Conservation (phyloP, 768 basidiomycete genomes). For the Leucosporidium scottii region DNA sequence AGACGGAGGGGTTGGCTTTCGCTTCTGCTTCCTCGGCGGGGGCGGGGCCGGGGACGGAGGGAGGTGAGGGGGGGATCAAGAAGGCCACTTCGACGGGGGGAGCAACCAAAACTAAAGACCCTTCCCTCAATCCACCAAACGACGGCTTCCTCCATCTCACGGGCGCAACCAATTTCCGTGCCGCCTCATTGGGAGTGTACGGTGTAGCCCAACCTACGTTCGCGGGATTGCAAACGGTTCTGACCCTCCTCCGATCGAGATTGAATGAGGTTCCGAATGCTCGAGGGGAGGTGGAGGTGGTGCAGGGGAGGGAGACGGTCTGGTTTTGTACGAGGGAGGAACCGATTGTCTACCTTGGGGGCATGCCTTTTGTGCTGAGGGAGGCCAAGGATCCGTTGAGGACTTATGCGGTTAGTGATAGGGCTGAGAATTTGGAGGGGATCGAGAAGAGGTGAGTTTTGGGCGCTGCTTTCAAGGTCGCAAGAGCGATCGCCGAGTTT, state of each 20-base stretch:
- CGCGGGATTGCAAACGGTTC: conserved; percentile 79
- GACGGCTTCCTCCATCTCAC: conserved; percentile 59
- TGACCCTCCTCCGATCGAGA: conserved; percentile 58
- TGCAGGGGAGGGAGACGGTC: conserved; percentile 47
- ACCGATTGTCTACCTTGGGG: conserved; percentile 75
- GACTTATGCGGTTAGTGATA: conserved; percentile 72
- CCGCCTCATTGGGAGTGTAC: conserved; percentile 81
- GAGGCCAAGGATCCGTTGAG: conserved; percentile 74
- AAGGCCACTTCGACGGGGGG: too few species aligned
- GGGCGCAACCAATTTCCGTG: conserved; percentile 92
- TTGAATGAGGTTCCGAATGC: conserved; percentile 38
- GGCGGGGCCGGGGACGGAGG: too few species aligned
- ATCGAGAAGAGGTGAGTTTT: conserved; percentile 53
- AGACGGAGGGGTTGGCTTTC: conserved; percentile 10
- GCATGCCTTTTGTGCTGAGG: conserved; percentile 76
- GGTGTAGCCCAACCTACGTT: conserved; percentile 93
- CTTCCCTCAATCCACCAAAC: background rate
- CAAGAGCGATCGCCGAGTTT: too few species aligned
- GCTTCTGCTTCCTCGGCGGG: background rate
- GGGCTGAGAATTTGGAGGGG: conserved; percentile 90
- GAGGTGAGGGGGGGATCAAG: background rate
- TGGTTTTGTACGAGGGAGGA: conserved; percentile 98
- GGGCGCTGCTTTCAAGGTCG: too few species aligned
- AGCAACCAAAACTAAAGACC: background rate
- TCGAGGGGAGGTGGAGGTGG: background rate